Evolutionary conservation across 1,139 yeast genomes (phyloP).

Genomic region (Blastobotrys arbuscula): DNA sequence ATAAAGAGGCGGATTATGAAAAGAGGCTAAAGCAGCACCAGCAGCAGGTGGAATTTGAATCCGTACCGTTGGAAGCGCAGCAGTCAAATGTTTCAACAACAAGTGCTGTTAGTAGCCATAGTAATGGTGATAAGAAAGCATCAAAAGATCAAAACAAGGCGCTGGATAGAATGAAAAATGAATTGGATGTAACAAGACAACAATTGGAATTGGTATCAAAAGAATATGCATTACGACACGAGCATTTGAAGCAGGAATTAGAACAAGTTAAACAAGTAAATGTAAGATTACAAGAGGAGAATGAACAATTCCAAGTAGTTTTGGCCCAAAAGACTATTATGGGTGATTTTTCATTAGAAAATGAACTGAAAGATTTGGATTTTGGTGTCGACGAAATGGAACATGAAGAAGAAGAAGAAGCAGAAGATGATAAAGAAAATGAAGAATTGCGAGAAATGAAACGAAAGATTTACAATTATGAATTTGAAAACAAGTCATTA

Average conservation of each 20-base stretch:
- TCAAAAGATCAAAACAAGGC: slow-evolving; percentile 9
- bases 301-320: slow-evolving; percentile 33
- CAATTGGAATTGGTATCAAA: slow-evolving; percentile 31
- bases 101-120: neutral
- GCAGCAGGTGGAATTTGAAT: neutral
- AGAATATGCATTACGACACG: slow-evolving; percentile 30
- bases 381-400: slow-evolving; percentile 5
- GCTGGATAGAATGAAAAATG: slow-evolving; percentile 22
- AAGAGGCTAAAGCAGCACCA: slow-evolving; percentile 20
- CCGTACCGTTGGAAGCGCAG: neutral
- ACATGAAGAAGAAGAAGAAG: slow-evolving; percentile 8
- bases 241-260: slow-evolving; percentile 27
- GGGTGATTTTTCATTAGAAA: slow-evolving; percentile 27
- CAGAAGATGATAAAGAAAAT: slow-evolving; percentile 7
- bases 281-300: slow-evolving; percentile 31
- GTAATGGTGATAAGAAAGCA: neutral
- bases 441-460: slow-evolving; percentile 6
- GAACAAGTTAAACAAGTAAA: slow-evolving; percentile 27
- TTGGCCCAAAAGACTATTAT: slow-evolving; percentile 33
- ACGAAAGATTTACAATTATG: slow-evolving; percentile 18
- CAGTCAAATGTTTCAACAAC: neutral
- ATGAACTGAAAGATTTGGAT: slow-evolving; percentile 18
- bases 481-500: slow-evolving; percentile 28
- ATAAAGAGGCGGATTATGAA: slow-evolving; percentile 28
- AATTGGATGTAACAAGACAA: slow-evolving; percentile 25